Percentiles rank a stretch among this genome's conserved stretches.
Evolutionary conservation across 805 yeast genomes (phyloP).

Genomic region (Wickerhamiella siamensis): DNA sequence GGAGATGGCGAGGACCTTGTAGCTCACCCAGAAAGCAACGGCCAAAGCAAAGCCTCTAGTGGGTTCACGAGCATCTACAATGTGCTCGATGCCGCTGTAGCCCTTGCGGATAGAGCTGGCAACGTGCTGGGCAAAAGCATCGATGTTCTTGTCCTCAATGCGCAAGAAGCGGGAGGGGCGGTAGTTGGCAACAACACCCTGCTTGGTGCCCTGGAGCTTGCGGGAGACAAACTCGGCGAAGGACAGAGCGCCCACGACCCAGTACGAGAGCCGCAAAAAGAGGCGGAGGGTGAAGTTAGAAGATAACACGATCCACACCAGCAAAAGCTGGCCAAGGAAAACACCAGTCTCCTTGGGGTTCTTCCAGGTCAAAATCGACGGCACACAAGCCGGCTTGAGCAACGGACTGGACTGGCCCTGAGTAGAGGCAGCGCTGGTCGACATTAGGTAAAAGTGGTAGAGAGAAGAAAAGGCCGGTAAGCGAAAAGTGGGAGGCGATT

Average conservation of each 20-base stretch:
- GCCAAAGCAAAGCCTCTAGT: conserved; percentile 47
- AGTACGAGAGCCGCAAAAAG: conserved; percentile 31
- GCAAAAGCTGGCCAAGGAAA: conserved; percentile 37
- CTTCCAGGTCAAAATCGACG: conserved; percentile 51
- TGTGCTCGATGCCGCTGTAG: conserved; percentile 21
- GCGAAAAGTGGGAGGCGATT: background rate
- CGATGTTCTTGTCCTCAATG: conserved; percentile 28
- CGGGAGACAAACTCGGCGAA: conserved; percentile 66
- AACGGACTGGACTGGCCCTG: too few species aligned
- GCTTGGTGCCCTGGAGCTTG: conserved; percentile 45
- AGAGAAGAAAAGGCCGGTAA: background rate
- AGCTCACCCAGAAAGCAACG: conserved; percentile 54
- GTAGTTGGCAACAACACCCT: conserved; percentile 65
- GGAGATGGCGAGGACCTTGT: conserved; percentile 61
- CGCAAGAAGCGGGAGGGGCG: conserved; percentile 40
- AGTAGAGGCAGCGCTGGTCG: background rate
- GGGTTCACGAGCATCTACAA: conserved; percentile 31
- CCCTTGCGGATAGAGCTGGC: conserved; percentile 27
- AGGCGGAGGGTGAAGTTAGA: conserved; percentile 21
- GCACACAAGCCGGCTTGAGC: conserved; percentile 19
- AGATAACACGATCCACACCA: conserved; percentile 34
- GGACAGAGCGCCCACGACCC: conserved; percentile 49
- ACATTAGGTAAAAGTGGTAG: background rate
- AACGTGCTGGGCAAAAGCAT: conserved; percentile 29
- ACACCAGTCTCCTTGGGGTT: conserved; percentile 66